Evolutionary conservation across 2,329 filamentous ascomycete genomes (phyloP).

Genomic region (Colletotrichum sp.): DNA sequence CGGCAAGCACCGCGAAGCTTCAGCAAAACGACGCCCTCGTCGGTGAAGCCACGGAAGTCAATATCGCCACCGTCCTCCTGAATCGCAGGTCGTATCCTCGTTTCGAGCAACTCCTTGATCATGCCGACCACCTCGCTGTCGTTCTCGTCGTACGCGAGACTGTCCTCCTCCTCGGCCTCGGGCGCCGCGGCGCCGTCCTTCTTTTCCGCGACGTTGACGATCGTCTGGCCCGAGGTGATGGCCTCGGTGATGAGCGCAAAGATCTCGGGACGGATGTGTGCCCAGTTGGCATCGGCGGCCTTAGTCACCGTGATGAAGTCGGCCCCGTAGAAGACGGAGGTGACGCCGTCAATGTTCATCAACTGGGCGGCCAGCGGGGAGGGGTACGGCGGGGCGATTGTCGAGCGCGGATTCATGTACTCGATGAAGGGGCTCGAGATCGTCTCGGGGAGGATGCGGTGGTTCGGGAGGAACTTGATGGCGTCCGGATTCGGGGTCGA

Average conservation of each 20-base stretch:
- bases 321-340: slow-evolving; percentile 88
- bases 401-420: slow-evolving; percentile 87
- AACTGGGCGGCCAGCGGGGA: slow-evolving; percentile 90
- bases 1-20: slow-evolving; percentile 93
- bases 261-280: slow-evolving; percentile 92
- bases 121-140: slow-evolving; percentile 95
- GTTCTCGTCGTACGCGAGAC: slow-evolving; percentile 83
- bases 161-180: slow-evolving; percentile 67
- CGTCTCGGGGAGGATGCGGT: slow-evolving; percentile 78
- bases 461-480: slow-evolving; percentile 94
- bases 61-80: slow-evolving; percentile 98
- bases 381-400: slow-evolving; percentile 85
- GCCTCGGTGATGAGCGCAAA: slow-evolving; percentile 95
- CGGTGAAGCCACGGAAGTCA: slow-evolving; percentile 88
- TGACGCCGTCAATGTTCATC: slow-evolving; percentile 94
- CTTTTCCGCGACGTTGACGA: slow-evolving; percentile 75
- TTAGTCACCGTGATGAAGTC: slow-evolving; percentile 99
- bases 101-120: slow-evolving; percentile 98
- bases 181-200: slow-evolving; percentile 47
- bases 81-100: slow-evolving; percentile 90
- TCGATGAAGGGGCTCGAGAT: slow-evolving; percentile 83
- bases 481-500: slow-evolving; percentile 93
- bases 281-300: slow-evolving; percentile 86
- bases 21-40: slow-evolving; percentile 76
- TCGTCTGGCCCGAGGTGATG: slow-evolving; percentile 80